Evolutionary conservation across 192 early-diverging fungal species (phyloP).

Genomic region (Haplosporangium gracile): DNA sequence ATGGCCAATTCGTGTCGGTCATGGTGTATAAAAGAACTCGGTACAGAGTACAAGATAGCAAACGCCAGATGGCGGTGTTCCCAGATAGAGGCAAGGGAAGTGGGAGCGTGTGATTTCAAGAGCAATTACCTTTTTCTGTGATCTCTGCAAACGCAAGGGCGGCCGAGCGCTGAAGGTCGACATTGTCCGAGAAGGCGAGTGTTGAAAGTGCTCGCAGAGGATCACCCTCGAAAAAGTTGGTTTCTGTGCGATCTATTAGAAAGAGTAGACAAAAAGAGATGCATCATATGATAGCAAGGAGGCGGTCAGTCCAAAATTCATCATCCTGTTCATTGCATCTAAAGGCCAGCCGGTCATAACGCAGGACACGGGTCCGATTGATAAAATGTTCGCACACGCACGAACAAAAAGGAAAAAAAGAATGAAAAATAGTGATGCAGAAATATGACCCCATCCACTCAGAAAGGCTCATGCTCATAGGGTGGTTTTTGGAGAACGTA

Average conservation of each 20-base stretch:
- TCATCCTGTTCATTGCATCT: background rate
- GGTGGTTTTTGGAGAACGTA: background rate
- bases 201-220: slow-evolving; percentile 84
- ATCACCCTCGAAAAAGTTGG: slow-evolving; percentile 88
- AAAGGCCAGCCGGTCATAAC: background rate
- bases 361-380: slow-evolving; percentile 2
- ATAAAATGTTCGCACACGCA: background rate
- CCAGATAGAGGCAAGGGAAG: background rate
- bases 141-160: slow-evolving; percentile 92
- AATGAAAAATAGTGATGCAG: background rate
- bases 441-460: background rate
- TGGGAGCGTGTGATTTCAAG: background rate
- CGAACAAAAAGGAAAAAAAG: slow-evolving; percentile 1
- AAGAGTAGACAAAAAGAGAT: background rate
- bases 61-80: background rate
- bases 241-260: slow-evolving; percentile 76
- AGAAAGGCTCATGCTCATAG: background rate
- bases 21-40: background rate
- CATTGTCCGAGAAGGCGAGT: slow-evolving; percentile 87
- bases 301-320: background rate
- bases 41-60: slow-evolving; percentile 1
- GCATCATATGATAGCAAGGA: slow-evolving; percentile 10
- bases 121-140: slow-evolving; percentile 79
- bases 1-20: background rate
- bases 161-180: slow-evolving; percentile 87